Evolutionary conservation across 495 filamentous ascomycete species (phyloP).

Genomic region (Barbatosphaeria neglecta): DNA sequence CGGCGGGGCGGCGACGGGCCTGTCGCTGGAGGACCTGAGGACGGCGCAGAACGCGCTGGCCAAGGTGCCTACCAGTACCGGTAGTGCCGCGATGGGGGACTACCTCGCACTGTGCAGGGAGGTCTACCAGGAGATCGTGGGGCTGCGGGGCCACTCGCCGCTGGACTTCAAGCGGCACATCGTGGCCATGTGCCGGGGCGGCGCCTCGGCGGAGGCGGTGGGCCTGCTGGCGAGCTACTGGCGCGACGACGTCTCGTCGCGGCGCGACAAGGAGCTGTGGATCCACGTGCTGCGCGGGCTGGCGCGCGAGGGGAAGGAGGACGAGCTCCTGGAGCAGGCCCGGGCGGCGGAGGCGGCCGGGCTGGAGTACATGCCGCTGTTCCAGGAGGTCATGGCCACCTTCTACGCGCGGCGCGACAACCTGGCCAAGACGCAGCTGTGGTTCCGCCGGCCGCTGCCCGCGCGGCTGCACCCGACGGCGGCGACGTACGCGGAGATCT

Average conservation of each 20-base stretch:
- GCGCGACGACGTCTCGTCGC: slow-evolving; percentile 7
- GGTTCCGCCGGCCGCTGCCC: slow-evolving; percentile 52
- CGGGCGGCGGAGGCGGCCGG: slow-evolving; percentile 18
- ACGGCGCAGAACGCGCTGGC: slow-evolving; percentile 25
- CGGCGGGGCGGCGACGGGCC: slow-evolving; percentile 23
- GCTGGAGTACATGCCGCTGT: slow-evolving; percentile 15
- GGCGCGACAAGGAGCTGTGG: slow-evolving; percentile 38
- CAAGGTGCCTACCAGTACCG: slow-evolving; percentile 17
- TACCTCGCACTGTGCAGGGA: slow-evolving; percentile 45
- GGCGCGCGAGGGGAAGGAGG: slow-evolving; percentile 47
- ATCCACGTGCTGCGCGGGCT: slow-evolving; percentile 52
- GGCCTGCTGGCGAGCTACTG: slow-evolving; percentile 34
- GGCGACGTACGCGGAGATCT: slow-evolving; percentile 35
- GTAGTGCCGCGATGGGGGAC: slow-evolving; percentile 17
- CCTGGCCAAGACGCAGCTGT: slow-evolving; percentile 42
- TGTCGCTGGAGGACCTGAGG: slow-evolving; percentile 42
- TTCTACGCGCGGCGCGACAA: slow-evolving; percentile 41
- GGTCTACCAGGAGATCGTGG: slow-evolving; percentile 42
- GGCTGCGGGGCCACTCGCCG: slow-evolving; percentile 1
- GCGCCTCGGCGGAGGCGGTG: slow-evolving; percentile 46
- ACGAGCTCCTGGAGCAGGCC: slow-evolving; percentile 35
- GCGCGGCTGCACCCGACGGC: slow-evolving; percentile 25
- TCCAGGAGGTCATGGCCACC: slow-evolving; percentile 38
- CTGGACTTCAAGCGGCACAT: slow-evolving; percentile 40
- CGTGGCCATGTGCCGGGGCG: slow-evolving; percentile 44